Base-by-base conservation (phyloP, 805 yeast genomes). In the Starmerella potacharoeniae region DNA sequence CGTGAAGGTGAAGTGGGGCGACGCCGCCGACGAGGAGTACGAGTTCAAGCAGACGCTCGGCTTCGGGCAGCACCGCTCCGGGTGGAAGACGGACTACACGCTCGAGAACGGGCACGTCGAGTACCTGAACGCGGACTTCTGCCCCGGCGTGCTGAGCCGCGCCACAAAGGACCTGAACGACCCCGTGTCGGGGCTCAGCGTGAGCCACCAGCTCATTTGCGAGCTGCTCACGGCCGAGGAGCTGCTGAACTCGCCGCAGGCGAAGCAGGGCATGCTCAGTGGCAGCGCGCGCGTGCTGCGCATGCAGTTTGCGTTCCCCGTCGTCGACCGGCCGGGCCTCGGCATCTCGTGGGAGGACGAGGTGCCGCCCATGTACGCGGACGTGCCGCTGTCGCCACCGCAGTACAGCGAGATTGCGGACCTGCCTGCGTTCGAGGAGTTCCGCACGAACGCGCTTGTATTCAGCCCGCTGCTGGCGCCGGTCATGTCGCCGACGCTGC, bases 261-360 rank as follows among this genome's bases (percentile, higher is more conserved):
- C 70, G 14, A 59, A 63, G 11, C 68, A 69, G 14, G 68, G 75
- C 9, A 58, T 71, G 5, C 67, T 70, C 6, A 93, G 97, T 0
- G 98, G 98, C 14, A 86, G 95, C 4, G 98, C 98, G 0, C 74
- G 98, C 49, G 95, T 93, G 1, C 73, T 93, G 57, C 73, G 97
- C 60, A 93, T 93, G 97, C 96, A 90, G 68, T 91, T 93, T 71
- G 83, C 84, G 60, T 64, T 91, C n/a, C 73, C 75, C 3, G 70
- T 93, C 28, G 85, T 95, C 2, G 97, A 90, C 66, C 75, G 97
- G 57, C 84, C 95, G 0, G 99, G 99, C 0, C 75, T 93, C 43
- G 98, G 98, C 5, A 87, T 93, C 34, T 85, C 97, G 0, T 93
- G 98, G 97, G 97, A 91, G 69, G 97, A 91, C 66, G 98, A 93